Evolutionary conservation across 495 filamentous ascomycete genomes (phyloP).

Genomic region (Sporormia fimetaria): DNA sequence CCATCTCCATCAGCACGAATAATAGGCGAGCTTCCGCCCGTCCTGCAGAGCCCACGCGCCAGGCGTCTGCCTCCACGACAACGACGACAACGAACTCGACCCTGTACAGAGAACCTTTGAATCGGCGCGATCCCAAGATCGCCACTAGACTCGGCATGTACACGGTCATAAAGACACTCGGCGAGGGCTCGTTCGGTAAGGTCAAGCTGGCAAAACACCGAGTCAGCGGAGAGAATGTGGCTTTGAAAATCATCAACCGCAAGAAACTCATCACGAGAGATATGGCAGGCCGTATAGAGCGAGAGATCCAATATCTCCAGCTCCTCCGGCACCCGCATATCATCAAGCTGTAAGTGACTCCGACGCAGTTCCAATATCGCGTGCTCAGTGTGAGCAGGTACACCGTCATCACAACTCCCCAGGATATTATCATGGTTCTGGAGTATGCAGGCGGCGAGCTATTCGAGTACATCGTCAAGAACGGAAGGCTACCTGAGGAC

Average conservation of each 20-base stretch:
- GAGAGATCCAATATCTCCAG: slow-evolving; percentile 97
- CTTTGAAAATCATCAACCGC: slow-evolving; percentile 90
- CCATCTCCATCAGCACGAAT: slow-evolving; percentile 63
- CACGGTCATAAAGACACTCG: slow-evolving; percentile 76
- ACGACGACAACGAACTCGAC: too few relatives aligned
- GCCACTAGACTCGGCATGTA: slow-evolving; percentile 81
- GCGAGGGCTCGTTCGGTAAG: slow-evolving; percentile 96
- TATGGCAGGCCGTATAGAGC: slow-evolving; percentile 93
- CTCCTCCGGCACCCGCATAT: slow-evolving; percentile 93
- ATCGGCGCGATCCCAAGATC: slow-evolving; percentile 35
- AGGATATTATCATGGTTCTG: slow-evolving; percentile 96
- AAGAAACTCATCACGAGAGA: slow-evolving; percentile 91
- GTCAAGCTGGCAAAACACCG: slow-evolving; percentile 92
- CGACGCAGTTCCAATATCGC: slow-evolving; percentile 7
- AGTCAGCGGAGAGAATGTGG: slow-evolving; percentile 83
- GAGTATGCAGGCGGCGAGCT: slow-evolving; percentile 94
- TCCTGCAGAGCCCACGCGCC: slow-evolving; percentile 30
- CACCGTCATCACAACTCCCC: slow-evolving; percentile 86
- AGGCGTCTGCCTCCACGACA: slow-evolving; percentile 22
- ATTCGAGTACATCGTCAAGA: slow-evolving; percentile 91
- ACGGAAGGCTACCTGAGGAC: slow-evolving; percentile 79
- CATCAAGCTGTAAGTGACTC: slow-evolving; percentile 74
- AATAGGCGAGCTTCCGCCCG: slow-evolving; percentile 42
- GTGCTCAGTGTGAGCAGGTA: slow-evolving; percentile 45
- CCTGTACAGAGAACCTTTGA: slow-evolving; percentile 24